These are phyloP conservation scores for Umbellularia californica DNA, from an alignment of 164 flowering plant genomes.

Conservation along the genomic window DNA sequence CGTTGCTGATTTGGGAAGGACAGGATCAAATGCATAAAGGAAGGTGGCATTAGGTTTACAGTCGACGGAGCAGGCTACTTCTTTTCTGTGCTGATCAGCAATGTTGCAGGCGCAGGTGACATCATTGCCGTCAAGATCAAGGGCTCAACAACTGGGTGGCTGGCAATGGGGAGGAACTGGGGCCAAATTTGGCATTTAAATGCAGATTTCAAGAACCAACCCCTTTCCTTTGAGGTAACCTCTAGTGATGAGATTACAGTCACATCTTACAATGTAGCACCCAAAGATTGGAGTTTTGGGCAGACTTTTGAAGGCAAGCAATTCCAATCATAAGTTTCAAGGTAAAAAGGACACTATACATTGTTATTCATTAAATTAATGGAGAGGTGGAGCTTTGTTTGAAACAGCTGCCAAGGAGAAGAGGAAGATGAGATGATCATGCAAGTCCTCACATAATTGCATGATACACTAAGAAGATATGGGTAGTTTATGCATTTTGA, in stretches of 20 bases:
- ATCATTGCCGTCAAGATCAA: constrained; percentile 68
- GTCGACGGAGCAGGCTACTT: constrained; percentile 59
- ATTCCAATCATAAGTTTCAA: constrained; percentile 21
- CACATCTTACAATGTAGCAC: constrained; percentile 74
- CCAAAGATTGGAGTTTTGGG: constrained; percentile 66
- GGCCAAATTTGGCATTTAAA: constrained; percentile 89
- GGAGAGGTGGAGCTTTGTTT: background rate
- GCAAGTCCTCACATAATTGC: background rate
- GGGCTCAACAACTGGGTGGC: constrained; percentile 93
- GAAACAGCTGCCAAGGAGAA: background rate
- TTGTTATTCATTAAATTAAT: no score
- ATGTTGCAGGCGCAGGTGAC: constrained; percentile 92
- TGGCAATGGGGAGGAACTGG: constrained; percentile 92
- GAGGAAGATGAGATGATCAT: background rate
- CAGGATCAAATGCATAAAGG: constrained; percentile 88
- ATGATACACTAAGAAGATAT: no score
- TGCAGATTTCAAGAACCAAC: constrained; percentile 74
- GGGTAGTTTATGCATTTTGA: background rate
- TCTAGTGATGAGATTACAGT: constrained; percentile 59
- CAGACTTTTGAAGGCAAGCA: constrained; percentile 89
- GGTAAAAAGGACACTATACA: background rate
- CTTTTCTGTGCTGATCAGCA: constrained; percentile 69
- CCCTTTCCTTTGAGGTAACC: constrained; percentile 84
- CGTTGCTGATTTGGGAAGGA: background rate
- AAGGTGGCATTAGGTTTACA: constrained; percentile 77